Evolutionary conservation across 805 yeast species (phyloP).

Genomic region (Kregervanrija delftensis): DNA sequence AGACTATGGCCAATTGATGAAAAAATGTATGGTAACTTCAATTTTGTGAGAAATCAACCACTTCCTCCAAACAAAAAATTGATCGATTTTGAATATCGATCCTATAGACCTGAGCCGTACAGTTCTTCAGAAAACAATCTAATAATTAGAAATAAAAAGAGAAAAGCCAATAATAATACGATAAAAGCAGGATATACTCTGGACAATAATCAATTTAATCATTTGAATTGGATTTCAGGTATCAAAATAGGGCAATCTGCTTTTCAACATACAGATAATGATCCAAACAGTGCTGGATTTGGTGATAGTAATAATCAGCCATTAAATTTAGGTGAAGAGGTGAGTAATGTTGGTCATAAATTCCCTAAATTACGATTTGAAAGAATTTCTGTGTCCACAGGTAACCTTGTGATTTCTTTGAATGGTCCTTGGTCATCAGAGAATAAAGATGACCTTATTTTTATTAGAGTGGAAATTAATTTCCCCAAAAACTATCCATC

Average conservation of each 20-base stretch:
- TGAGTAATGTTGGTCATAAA: constrained; percentile 78
- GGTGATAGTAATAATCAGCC: constrained; percentile 32
- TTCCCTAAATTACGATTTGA: constrained; percentile 86
- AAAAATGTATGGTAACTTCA: constrained; percentile 39
- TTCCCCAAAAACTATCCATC: constrained; percentile 74
- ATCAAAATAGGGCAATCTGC: constrained; percentile 64
- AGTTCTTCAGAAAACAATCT: constrained; percentile 16
- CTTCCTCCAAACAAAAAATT: constrained; percentile 27
- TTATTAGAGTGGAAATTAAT: constrained; percentile 60
- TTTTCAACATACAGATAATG: constrained; percentile 25
- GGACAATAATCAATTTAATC: constrained; percentile 43
- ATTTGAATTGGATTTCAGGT: constrained; percentile 89
- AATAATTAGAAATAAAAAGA: constrained; percentile 12
- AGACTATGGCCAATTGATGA: constrained; percentile 70
- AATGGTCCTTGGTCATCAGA: constrained; percentile 66
- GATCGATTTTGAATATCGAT: constrained; percentile 30
- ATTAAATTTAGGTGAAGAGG: constrained; percentile 83
- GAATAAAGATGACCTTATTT: constrained; percentile 43
- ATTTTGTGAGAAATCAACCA: constrained; percentile 26
- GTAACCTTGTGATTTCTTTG: constrained; percentile 67
- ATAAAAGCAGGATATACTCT: constrained; percentile 28
- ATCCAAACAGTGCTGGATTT: constrained; percentile 30
- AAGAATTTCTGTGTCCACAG: constrained; percentile 80
- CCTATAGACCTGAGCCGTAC: constrained; percentile 49
- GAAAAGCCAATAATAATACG: constrained; percentile 7